phyloP scores from a whole-genome alignment of 1,139 yeast species.

The Diutina mesorugosa region DNA sequence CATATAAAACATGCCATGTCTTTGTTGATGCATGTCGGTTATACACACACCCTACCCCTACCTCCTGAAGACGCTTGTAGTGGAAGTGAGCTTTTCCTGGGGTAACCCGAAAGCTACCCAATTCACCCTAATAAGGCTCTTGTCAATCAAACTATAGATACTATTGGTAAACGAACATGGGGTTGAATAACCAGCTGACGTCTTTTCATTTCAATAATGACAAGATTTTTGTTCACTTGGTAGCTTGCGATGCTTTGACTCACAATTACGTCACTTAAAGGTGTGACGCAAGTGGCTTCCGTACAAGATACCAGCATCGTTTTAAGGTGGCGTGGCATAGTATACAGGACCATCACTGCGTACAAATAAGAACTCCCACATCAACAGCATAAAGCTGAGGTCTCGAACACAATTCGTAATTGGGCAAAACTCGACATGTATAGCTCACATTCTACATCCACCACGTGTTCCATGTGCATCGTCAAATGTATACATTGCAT shows the following conservation, averaged over 20 bases:
- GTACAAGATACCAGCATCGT: background rate
- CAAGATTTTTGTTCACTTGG: background rate
- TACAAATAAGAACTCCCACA: background rate
- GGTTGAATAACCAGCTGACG: too few species aligned
- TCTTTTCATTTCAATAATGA: too few species aligned
- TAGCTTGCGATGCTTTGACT: background rate
- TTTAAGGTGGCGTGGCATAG: background rate
- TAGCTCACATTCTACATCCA: background rate
- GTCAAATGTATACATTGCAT: background rate
- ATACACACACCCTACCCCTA: background rate
- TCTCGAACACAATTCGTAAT: too few species aligned
- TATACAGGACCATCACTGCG: background rate
- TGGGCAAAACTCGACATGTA: background rate
- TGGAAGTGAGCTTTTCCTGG: background rate
- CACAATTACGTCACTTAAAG: background rate
- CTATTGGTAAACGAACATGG: too few species aligned
- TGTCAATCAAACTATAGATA: background rate
- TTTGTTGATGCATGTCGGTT: background rate
- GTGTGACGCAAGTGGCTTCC: background rate
- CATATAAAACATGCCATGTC: background rate
- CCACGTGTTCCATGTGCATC: background rate
- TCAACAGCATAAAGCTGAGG: too few species aligned
- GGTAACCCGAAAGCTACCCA: background rate
- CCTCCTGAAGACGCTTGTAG: background rate
- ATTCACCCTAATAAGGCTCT: background rate